phyloP scores from a whole-genome alignment of 306 rosid genomes.

The Cucumis melo region DNA sequence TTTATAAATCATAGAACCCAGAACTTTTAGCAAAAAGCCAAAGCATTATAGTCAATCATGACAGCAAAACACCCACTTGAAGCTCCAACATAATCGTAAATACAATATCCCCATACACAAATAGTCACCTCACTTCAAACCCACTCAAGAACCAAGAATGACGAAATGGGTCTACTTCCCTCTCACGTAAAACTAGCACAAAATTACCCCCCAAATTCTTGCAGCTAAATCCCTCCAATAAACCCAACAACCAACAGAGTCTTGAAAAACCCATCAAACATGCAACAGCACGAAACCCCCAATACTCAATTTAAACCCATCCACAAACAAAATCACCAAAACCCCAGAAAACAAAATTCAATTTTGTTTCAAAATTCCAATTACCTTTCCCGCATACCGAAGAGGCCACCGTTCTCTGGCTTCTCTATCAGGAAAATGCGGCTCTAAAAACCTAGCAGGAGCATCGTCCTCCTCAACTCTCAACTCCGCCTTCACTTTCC shows the following conservation, averaged over 20 bases:
- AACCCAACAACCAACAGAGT: not conserved
- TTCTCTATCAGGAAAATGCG: constrained; percentile 19
- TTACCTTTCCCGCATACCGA: constrained; percentile 29
- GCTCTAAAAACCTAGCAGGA: constrained; percentile 17
- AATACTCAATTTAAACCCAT: not conserved
- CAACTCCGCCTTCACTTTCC: not conserved
- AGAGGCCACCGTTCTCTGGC: constrained; percentile 50
- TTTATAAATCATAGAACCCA: not conserved
- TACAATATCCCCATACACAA: not conserved
- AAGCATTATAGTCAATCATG: not conserved
- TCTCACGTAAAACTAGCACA: not conserved
- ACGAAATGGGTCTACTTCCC: not conserved
- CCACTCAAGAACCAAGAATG: not conserved
- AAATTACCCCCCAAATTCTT: not conserved
- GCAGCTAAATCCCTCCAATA: not conserved
- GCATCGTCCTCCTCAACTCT: not conserved
- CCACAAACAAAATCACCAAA: not conserved
- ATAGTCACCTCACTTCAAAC: not conserved
- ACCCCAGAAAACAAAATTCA: accelerated
- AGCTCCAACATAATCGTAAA: not conserved
- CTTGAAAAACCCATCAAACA: not conserved
- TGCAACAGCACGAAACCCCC: not conserved
- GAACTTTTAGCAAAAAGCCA: too few species aligned
- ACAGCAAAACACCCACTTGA: not conserved
- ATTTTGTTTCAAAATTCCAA: not conserved